Conservation (phyloP, 2,329 filamentous ascomycete species). For the Aureobasidium subglaciale region DNA sequence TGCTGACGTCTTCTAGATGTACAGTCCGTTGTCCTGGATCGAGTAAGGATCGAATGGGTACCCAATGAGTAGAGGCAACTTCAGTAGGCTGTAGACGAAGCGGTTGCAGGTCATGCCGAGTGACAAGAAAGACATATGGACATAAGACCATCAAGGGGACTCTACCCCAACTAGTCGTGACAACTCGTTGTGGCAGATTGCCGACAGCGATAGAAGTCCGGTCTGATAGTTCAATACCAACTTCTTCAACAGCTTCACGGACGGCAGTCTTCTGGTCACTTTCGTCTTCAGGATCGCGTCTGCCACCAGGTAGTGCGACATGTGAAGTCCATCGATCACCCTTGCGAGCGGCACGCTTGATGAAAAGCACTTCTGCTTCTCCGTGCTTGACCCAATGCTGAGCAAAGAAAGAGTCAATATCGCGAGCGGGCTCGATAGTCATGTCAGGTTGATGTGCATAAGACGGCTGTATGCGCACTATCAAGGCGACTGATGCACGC, state of each 20-base stretch:
- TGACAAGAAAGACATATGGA: constrained; percentile 60
- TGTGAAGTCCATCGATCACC: constrained; percentile 65
- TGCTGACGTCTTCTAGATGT: constrained; percentile 57
- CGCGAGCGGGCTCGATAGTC: constrained; percentile 21
- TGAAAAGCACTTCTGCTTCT: constrained; percentile 62
- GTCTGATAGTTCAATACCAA: constrained; percentile 50
- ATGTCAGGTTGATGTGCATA: constrained; percentile 45
- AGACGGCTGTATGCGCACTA: constrained; percentile 55
- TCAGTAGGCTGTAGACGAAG: constrained; percentile 61
- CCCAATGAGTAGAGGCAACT: constrained; percentile 63
- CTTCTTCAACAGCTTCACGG: constrained; percentile 59
- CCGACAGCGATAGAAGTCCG: constrained; percentile 40
- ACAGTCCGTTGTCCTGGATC: constrained; percentile 53
- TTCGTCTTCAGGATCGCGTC: constrained; percentile 57
- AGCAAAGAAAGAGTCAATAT: constrained; percentile 52
- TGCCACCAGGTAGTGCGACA: constrained; percentile 61
- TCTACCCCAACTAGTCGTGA: constrained; percentile 61
- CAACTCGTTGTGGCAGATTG: constrained; percentile 58
- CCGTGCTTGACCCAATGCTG: constrained; percentile 60
- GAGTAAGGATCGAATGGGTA: constrained; percentile 56
- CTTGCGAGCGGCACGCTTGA: constrained; percentile 58
- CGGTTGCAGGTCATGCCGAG: constrained; percentile 47
- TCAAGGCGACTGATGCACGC: constrained; percentile 59
- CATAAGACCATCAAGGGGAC: constrained; percentile 63
- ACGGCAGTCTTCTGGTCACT: constrained; percentile 57